Evolutionary conservation across 331 rosid species (phyloP), one percentile per base, ranked within the genome.

Genomic region (Saraca asoca): DNA sequence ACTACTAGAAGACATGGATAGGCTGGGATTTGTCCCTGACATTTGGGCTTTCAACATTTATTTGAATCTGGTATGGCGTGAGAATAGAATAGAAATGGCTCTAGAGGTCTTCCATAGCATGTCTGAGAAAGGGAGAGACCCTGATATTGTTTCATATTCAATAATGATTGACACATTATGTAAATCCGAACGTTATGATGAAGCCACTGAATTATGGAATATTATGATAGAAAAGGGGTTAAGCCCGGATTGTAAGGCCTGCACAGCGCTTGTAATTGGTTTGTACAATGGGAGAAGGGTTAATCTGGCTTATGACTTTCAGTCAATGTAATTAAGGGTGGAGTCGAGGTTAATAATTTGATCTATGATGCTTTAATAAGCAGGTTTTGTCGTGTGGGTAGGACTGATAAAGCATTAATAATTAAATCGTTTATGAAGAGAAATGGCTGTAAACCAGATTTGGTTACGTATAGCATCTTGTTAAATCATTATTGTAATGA

Each of bases 21-120:
- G 49, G 19, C 78, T 93, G 0, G 96, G 96, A 1, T 69, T 45
- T 31, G 75, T 90, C 55, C 95, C 92, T 6, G 96, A 94, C 37
- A 94, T 88, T 65, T 88, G 98, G 97, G 90, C 98, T 34, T 83
- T 88, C 63, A 94, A 94, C 78, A 85, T 82, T 38, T 90, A 84
- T 72, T 84, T 94, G 77, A 69, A 73, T 72, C 78, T 81, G 48
- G 59, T 93, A 49, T 88, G 89, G 41, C 69, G 80, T 1, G 86
- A 90, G 48, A 77, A 77, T 68, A 78, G 66, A 42, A 20, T 83
- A 54, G 83, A 83, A 6, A 64, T 66, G n/a, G 95, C 90, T 38
- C 14, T 90, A 62, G 62, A 81, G 8, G 58, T 88, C 12, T 86
- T 87, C n/a, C 41, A n/a, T 24, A 51, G 65, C 38, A 81, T 87